Conservation (phyloP, 2,329 filamentous ascomycete species). For the Xylariaceae sp. region DNA sequence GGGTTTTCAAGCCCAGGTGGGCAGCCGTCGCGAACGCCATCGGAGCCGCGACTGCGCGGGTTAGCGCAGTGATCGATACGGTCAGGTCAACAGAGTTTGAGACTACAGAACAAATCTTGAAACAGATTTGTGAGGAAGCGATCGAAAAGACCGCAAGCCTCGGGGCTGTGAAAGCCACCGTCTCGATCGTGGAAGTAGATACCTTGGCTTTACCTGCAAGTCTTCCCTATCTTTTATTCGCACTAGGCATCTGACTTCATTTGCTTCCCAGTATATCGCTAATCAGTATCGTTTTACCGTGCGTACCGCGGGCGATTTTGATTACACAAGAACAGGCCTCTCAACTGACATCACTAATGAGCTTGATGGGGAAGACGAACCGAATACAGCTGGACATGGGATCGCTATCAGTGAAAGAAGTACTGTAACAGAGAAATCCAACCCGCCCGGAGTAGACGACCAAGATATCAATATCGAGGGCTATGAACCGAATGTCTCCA, state of each 20-base stretch:
- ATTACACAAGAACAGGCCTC: conserved; percentile 37
- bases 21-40: conserved; percentile 62
- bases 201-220: conserved; percentile 49
- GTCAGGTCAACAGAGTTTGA: conserved; percentile 45
- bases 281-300: conserved; percentile 56
- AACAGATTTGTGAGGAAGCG: conserved; percentile 38
- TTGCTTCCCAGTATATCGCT: conserved; percentile 39
- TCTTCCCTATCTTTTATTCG: not conserved
- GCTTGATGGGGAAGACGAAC: conserved; percentile 5
- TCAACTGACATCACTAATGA: conserved; percentile 12
- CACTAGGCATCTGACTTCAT: not conserved
- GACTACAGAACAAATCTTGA: conserved; percentile 35
- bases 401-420: conserved; percentile 6
- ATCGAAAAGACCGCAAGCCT: conserved; percentile 42
- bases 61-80: conserved; percentile 51
- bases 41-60: conserved; percentile 58
- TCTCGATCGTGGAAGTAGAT: conserved; percentile 50
- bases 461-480: conserved; percentile 25
- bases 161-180: conserved; percentile 42
- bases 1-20: conserved; percentile 53
- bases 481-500: conserved; percentile 47
- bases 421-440: too few relatives aligned
- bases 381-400: conserved; percentile 9
- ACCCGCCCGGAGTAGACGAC: conserved; percentile 10
- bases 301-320: conserved; percentile 56